phyloP scores from a whole-genome alignment of 108 stramenopile genomes.

The Schizochytrium sp. region DNA sequence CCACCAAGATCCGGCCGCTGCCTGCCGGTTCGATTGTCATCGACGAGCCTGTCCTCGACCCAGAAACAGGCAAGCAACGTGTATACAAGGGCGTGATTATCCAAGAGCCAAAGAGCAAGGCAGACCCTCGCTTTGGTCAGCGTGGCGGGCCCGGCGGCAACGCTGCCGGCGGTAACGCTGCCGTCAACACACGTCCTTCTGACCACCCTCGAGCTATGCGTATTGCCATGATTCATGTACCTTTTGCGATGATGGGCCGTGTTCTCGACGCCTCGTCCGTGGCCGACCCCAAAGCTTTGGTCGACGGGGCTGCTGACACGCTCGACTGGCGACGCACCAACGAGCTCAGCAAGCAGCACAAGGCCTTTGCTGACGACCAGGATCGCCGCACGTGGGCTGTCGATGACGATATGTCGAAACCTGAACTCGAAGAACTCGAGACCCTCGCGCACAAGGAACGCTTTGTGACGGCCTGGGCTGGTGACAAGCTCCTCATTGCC shows the following conservation, averaged over 20 bases:
- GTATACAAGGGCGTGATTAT: background rate
- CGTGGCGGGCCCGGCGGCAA: background rate
- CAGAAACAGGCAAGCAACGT: background rate
- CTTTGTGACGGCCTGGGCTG: background rate
- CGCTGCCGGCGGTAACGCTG: background rate
- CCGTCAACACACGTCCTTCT: background rate
- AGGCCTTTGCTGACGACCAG: background rate
- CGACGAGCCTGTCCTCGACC: background rate
- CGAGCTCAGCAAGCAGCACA: background rate
- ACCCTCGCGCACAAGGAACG: background rate
- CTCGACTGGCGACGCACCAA: constrained; percentile 12
- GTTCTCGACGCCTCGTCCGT: background rate
- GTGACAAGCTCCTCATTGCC: background rate
- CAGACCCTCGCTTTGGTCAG: background rate
- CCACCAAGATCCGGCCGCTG: background rate
- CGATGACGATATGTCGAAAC: background rate
- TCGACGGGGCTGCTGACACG: background rate
- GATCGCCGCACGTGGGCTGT: background rate
- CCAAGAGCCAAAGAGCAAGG: background rate
- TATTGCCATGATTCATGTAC: background rate
- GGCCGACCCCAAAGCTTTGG: background rate
- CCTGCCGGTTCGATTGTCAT: background rate
- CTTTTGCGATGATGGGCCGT: background rate
- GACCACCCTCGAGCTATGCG: background rate
- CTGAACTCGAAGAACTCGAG: background rate